These are phyloP conservation scores for Lanzia echinophila DNA, from an alignment of 2,329 filamentous ascomycete genomes.

Conservation along the genomic window DNA sequence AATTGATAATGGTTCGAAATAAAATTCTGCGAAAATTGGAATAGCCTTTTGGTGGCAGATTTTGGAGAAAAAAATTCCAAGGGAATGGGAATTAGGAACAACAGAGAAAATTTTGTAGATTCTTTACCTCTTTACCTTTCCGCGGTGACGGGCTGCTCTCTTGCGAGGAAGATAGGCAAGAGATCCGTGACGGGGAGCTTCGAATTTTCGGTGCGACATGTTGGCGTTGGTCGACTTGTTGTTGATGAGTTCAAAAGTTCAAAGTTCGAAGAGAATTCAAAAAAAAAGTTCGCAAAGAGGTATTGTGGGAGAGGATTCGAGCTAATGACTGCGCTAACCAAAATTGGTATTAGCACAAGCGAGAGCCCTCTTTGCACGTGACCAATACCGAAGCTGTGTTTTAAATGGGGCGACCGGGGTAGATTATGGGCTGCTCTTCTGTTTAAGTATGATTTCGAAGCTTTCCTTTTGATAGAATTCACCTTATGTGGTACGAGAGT, in stretches of 20 bases:
- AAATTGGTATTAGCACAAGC: not conserved
- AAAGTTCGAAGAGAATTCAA: slow-evolving; percentile 1
- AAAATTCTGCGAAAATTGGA: not conserved
- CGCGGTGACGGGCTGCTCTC: slow-evolving; percentile 88
- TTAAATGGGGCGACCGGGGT: too few relatives aligned
- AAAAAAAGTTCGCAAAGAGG: slow-evolving; percentile 9
- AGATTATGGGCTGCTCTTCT: too few relatives aligned
- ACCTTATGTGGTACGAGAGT: too few relatives aligned
- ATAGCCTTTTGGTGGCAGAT: too few relatives aligned
- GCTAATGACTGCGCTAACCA: not conserved
- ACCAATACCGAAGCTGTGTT: too few relatives aligned
- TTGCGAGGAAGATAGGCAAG: slow-evolving; percentile 84
- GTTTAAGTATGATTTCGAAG: too few relatives aligned
- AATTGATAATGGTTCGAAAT: not conserved
- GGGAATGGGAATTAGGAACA: not conserved
- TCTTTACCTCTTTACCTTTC: slow-evolving; percentile 96
- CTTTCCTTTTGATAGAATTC: too few relatives aligned
- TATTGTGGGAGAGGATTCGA: slow-evolving; percentile 4
- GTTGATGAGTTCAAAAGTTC: slow-evolving; percentile 10
- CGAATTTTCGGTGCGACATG: slow-evolving; percentile 30
- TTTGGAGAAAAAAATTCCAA: not conserved
- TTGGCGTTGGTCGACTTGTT: slow-evolving; percentile 9
- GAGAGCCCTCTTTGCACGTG: not conserved
- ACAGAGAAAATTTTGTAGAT: slow-evolving; percentile 10
- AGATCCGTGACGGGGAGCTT: slow-evolving; percentile 87